Base-by-base conservation (phyloP, 352 stramenopile species). In the Phytophthora ohioensis region DNA sequence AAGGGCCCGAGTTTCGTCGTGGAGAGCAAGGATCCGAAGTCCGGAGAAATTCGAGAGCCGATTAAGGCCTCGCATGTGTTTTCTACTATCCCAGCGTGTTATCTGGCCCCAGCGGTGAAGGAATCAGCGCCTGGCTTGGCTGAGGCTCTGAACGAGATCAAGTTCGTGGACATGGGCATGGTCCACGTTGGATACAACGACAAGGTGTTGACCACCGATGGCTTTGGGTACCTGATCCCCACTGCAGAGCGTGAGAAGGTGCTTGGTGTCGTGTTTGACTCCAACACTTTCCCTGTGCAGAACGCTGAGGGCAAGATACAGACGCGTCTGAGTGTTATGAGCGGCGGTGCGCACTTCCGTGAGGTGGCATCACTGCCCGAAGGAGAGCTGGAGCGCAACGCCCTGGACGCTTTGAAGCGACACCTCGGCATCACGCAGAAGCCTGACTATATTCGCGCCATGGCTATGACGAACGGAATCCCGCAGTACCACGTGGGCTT, bases 401-500 rank as follows among this genome's bases (percentile, higher is more conserved):
- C 91, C 5, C 51, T 92, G 32, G 79, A 92, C n/a, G 87, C 80
- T 0, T 62, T 96, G 8, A 68, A 82, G 35, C 85, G 86, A 47
- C 91, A 97, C 70, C 70, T 97, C 8, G 81, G 77, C 7, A 91
- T 97, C 75, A 53, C 65, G 5, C 63, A 63, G 1, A 71, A 72
- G 21, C 91, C 91, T 5, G 79, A 87, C 52, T 92, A 84, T 46
- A 56, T 93, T 13, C 82, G 75, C 48, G 81, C 69, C 10, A 71
- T 91, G 55, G 67, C 84, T 12, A 39, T 94, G 53, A 71, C 47
- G 9, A 86, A 94, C 41, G 80, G 73, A 34, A 97, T 97, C 52
- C 89, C 91, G 13, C 89, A 96, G 76, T 97, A 96, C 69, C 84
- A 94, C 55, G 85, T 97, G 7, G 88, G 86, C 27, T 94, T 93